Evolutionary conservation across 78 protist species (phyloP).

Genomic region (Dictyostelium discoideum): DNA sequence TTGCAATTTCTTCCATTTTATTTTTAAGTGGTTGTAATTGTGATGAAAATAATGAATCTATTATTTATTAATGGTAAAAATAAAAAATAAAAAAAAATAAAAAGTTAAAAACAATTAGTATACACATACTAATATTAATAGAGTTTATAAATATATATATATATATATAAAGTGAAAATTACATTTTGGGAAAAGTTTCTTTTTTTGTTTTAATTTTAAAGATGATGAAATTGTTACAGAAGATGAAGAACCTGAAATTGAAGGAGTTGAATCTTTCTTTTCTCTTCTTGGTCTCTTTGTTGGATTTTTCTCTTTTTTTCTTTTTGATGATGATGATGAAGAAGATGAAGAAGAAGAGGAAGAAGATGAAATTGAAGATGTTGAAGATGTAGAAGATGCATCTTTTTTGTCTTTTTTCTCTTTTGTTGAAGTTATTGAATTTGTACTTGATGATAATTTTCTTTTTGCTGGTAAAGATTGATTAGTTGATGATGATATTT

Average conservation of each 20-base stretch:
- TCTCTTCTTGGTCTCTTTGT: conserved; percentile 16
- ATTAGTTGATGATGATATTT: neutral
- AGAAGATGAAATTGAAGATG: neutral
- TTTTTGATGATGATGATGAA: neutral
- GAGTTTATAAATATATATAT: neutral
- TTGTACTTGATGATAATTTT: neutral
- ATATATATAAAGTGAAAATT: neutral
- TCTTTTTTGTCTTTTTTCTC: conserved; percentile 4
- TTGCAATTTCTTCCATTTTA: conserved; percentile 62
- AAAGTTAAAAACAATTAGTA: neutral
- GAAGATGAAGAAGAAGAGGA: neutral
- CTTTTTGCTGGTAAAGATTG: neutral
- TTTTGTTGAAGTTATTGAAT: neutral
- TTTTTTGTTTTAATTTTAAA: neutral
- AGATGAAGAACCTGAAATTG: neutral
- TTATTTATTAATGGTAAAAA: neutral
- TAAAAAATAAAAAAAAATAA: neutral
- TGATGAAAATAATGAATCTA: conserved; percentile 64
- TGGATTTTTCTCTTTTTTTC: neutral
- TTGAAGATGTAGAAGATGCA: neutral
- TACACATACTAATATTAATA: neutral
- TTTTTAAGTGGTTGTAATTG: conserved; percentile 31
- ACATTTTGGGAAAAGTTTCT: conserved; percentile 67
- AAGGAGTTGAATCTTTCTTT: neutral
- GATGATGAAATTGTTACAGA: neutral